phyloP scores from a whole-genome alignment of 441 rosid genomes.

The Adansonia grandidieri region DNA sequence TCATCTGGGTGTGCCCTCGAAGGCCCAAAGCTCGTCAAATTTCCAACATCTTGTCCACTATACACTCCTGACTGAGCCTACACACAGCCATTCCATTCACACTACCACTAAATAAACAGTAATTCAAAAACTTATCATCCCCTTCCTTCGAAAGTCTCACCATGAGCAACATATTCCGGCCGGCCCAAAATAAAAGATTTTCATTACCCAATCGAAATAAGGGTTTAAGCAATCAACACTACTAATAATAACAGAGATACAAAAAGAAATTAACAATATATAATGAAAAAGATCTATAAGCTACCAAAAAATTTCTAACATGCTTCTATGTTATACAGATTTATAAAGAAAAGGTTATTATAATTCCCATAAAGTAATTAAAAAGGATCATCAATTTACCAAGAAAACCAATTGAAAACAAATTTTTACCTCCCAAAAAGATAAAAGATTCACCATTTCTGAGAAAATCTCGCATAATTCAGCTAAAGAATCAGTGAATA shows the following conservation, averaged over 20 bases:
- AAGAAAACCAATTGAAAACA: neutral
- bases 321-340: neutral
- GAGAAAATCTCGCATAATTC: neutral
- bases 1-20: constrained; percentile 52
- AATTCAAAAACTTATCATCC: constrained; percentile 32
- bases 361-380: neutral
- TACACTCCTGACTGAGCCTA: constrained; percentile 70
- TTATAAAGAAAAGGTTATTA: neutral
- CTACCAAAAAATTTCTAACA: neutral
- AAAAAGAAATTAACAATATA: neutral
- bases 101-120: constrained; percentile 40
- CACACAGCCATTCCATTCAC: constrained; percentile 60
- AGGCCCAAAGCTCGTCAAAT: constrained; percentile 57
- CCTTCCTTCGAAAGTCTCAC: constrained; percentile 27
- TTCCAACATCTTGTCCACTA: constrained; percentile 67
- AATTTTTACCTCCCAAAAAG: neutral
- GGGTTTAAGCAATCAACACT: neutral
- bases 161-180: constrained; percentile 11
- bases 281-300: neutral
- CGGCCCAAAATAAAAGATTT: constrained; percentile 19
- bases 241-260: neutral
- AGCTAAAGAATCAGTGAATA: constrained; percentile 3
- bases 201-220: neutral
- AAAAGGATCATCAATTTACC: neutral
- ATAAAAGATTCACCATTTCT: neutral